These are phyloP conservation scores for Apiospora arundinis DNA, from an alignment of 2,329 filamentous ascomycete genomes.

Conservation along the genomic window DNA sequence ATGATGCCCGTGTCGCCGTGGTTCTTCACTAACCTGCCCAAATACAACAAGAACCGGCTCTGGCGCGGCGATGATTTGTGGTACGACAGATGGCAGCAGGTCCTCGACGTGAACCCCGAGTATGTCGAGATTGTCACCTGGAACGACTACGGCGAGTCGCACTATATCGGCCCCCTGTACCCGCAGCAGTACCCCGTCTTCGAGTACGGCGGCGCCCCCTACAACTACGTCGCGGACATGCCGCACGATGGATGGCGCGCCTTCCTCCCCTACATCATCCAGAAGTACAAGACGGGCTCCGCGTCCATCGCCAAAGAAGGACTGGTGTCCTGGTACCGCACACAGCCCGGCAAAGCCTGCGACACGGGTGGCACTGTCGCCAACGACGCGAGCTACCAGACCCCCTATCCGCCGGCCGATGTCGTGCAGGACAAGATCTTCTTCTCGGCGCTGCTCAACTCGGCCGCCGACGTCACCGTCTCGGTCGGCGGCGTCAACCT, in stretches of 20 bases:
- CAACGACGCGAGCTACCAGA: background rate
- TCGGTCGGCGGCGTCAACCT: background rate
- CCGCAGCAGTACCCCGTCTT: background rate
- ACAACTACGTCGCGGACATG: slow-evolving; percentile 16
- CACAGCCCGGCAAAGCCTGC: background rate
- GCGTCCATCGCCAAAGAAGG: slow-evolving; percentile 39
- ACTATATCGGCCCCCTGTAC: slow-evolving; percentile 52
- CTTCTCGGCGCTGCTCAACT: slow-evolving; percentile 13
- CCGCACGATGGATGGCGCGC: slow-evolving; percentile 17
- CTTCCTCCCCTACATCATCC: slow-evolving; percentile 44
- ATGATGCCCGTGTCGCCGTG: slow-evolving; percentile 26
- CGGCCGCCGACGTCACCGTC: slow-evolving; percentile 5
- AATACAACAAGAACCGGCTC: slow-evolving; percentile 63
- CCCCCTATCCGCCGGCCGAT: background rate
- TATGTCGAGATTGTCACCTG: slow-evolving; percentile 48
- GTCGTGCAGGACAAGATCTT: slow-evolving; percentile 15
- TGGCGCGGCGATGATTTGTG: slow-evolving; percentile 60
- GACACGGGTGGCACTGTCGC: background rate
- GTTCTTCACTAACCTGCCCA: slow-evolving; percentile 35
- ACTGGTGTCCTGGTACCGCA: slow-evolving; percentile 51
- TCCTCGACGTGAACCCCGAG: slow-evolving; percentile 54
- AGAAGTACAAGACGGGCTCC: slow-evolving; percentile 54
- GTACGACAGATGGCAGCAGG: slow-evolving; percentile 62
- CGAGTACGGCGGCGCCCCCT: slow-evolving; percentile 32
- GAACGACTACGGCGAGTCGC: slow-evolving; percentile 67